Base-by-base conservation (phyloP, 2,329 filamentous ascomycete genomes). In the Fusarium sp. region DNA sequence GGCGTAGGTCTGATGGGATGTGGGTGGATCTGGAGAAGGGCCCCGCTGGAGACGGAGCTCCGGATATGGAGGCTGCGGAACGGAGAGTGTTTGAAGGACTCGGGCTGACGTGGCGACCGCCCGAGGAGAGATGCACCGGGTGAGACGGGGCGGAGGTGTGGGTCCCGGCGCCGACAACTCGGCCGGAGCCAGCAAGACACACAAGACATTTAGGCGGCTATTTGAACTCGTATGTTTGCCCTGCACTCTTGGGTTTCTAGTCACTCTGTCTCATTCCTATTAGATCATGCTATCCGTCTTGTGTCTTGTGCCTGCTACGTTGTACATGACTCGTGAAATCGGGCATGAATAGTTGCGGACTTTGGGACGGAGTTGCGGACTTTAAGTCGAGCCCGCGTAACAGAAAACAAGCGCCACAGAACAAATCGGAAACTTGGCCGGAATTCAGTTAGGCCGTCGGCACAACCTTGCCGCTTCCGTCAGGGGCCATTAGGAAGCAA, bases 61-160 rank as follows among this genome's bases (percentile, higher is more conserved):
- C 88, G 75, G 86, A 91, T 56, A 91, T 94, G 85, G 84, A 91
- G 79, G 92, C 93, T 74, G 94, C 95, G 7, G 95, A 98, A 85
- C 91, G 87, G 82, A 89, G 91, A 71, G 92, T 98, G 1, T 97
- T 98, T 86, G 89, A 91, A 71, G 93, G 92, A 0, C 80, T 98
- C 71, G 93, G 90, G 0, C 83, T 98, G 69, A 86, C 88, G 56
- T 95, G 90, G 88, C 87, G 91, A 65, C 85, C 86, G 27, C 91
- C 94, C 0, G 86, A 87, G 68, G 91, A 94, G 80, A 88, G 93
- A 72, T 94, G 91, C 77, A 93, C 92, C 1, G 88, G 89, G 10
- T 93, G 80, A 86, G n/a, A n/a, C 60, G 38, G 27, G n/a, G 36
- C 11, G 25, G 33, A 25, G 38, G 5, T 36, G 54, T 58, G 33